A percentile compares a stretch with the other conserved stretches of the same genome.
Evolutionary conservation across 208 protist genomes (phyloP).

Genomic region (Leishmania guyanensis): DNA sequence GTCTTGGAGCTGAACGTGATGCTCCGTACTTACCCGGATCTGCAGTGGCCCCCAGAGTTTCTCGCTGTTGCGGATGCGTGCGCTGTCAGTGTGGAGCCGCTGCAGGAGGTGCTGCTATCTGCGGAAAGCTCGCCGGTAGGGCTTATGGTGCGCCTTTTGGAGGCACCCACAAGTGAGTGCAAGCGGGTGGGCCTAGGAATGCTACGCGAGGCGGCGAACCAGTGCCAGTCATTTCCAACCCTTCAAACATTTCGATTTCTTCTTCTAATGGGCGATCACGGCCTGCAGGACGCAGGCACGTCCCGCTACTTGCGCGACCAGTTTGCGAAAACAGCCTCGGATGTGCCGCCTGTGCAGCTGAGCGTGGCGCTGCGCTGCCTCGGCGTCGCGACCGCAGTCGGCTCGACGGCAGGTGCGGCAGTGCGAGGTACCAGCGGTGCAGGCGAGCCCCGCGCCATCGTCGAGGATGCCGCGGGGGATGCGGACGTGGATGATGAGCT

Average conservation of each 20-base stretch:
- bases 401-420: constrained; percentile 12
- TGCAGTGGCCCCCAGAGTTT: constrained; percentile 27
- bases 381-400: neutral
- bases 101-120: constrained; percentile 32
- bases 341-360: constrained; percentile 80
- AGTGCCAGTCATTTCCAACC: constrained; percentile 59
- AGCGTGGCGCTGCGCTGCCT: constrained; percentile 75
- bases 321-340: constrained; percentile 70
- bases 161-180: constrained; percentile 39
- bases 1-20: constrained; percentile 23
- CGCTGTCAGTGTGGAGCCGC: constrained; percentile 8
- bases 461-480: neutral
- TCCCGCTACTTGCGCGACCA: constrained; percentile 63
- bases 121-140: constrained; percentile 38
- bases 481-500: constrained; percentile 23
- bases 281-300: constrained; percentile 43
- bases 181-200: constrained; percentile 46
- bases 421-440: neutral
- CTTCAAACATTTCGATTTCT: constrained; percentile 82
- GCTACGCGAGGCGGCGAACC: constrained; percentile 57
- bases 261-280: constrained; percentile 61
- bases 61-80: constrained; percentile 23
- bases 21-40: constrained; percentile 11
- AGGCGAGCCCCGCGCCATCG: neutral
- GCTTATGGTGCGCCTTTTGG: constrained; percentile 38